A percentile compares a stretch with the other conserved stretches of the same genome.
Evolutionary conservation across 2,329 filamentous ascomycete species (phyloP).

Genomic region (Microdochium nivale): DNA sequence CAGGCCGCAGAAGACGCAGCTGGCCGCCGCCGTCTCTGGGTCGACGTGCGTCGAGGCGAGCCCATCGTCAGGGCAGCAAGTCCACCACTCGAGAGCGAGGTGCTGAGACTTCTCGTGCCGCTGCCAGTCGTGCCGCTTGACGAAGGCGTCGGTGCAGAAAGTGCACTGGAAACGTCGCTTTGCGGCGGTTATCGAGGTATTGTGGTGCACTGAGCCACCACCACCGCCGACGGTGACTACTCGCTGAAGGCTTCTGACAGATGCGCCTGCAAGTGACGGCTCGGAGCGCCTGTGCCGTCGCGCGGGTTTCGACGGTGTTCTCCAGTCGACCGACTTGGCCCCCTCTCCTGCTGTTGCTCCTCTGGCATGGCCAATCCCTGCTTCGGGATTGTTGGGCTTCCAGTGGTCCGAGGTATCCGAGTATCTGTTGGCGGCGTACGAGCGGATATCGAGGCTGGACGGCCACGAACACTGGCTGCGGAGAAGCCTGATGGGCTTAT

Average conservation of each 20-base stretch:
- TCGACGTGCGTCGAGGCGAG: conserved; percentile 18
- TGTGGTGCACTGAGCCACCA: not conserved
- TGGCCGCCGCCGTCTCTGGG: conserved; percentile 27
- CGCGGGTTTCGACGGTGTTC: not conserved
- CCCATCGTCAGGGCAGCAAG: conserved; percentile 29
- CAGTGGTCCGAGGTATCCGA: not conserved
- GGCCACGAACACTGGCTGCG: not conserved
- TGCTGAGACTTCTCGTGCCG: conserved; percentile 41
- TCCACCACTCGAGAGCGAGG: conserved; percentile 37
- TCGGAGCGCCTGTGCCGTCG: not conserved
- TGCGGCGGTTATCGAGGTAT: not conserved
- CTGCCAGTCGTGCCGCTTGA: conserved; percentile 35
- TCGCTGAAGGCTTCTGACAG: not conserved
- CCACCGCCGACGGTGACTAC: not conserved
- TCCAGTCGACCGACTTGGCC: not conserved
- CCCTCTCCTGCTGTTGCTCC: not conserved
- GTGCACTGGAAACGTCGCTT: conserved; percentile 29
- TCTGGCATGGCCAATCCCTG: not conserved
- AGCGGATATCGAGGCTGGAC: not conserved
- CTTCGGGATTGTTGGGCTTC: not conserved
- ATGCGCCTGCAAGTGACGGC: not conserved
- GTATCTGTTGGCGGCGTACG: not conserved
- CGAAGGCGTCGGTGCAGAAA: conserved; percentile 36
- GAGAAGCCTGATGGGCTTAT: not conserved
- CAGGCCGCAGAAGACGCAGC: conserved; percentile 29